Evolutionary conservation across 805 yeast genomes (phyloP).

Genomic region (Monosporozyma yasuniensis): DNA sequence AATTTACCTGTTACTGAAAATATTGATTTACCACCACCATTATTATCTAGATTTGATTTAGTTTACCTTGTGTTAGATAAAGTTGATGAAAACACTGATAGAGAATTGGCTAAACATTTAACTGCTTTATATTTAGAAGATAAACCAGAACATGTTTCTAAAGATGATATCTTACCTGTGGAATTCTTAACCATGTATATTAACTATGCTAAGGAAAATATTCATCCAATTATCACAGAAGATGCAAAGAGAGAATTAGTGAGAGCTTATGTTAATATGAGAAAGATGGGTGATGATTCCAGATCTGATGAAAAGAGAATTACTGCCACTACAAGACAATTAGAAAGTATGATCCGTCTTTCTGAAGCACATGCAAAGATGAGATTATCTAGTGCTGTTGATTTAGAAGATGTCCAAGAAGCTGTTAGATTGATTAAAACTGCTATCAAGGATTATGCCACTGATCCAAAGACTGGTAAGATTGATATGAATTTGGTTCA

Average conservation of each 20-base stretch:
- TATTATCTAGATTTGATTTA: conserved; percentile 87
- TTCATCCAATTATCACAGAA: conserved; percentile 68
- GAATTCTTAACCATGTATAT: conserved; percentile 84
- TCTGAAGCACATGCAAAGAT: conserved; percentile 96
- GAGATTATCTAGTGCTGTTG: conserved; percentile 69
- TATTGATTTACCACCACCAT: conserved; percentile 94
- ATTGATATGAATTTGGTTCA: conserved; percentile 96
- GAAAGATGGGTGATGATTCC: conserved; percentile 87
- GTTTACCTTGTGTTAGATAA: conserved; percentile 88
- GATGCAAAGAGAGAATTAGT: conserved; percentile 82
- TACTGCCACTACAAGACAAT: conserved; percentile 95
- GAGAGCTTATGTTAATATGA: conserved; percentile 82
- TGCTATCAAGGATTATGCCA: conserved; percentile 96
- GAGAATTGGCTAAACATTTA: conserved; percentile 81
- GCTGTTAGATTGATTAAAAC: conserved; percentile 88
- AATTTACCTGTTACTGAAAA: conserved; percentile 88
- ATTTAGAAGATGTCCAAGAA: conserved; percentile 75
- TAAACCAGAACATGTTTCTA: conserved; percentile 60
- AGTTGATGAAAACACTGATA: conserved; percentile 77
- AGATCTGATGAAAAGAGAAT: conserved; percentile 80
- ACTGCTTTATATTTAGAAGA: conserved; percentile 91
- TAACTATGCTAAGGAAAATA: conserved; percentile 85
- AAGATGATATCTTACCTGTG: conserved; percentile 65
- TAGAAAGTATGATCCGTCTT: conserved; percentile 90
- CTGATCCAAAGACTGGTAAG: conserved; percentile 93